Conservation (phyloP, 345 rosid genomes). For the Psidium guajava region DNA sequence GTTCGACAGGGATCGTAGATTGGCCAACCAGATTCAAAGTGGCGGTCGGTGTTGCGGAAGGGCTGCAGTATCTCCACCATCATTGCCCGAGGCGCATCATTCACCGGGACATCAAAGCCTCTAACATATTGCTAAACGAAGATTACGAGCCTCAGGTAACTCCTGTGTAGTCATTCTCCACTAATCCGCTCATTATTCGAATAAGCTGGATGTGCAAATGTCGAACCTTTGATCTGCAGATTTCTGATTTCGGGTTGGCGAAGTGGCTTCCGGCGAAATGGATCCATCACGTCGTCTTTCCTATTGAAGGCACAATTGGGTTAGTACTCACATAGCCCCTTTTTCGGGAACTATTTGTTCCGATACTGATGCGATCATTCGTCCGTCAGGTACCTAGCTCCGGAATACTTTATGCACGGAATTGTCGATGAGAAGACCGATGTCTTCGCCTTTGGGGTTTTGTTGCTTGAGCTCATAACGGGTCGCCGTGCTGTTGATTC, state of each 20-base stretch:
- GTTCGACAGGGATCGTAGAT: slow-evolving; percentile 31
- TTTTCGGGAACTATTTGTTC: background rate
- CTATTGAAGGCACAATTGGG: slow-evolving; percentile 97
- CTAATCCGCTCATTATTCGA: background rate
- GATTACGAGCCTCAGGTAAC: slow-evolving; percentile 74
- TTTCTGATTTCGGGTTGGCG: slow-evolving; percentile 79
- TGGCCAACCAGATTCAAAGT: slow-evolving; percentile 74
- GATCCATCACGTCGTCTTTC: slow-evolving; percentile 72
- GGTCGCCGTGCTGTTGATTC: slow-evolving; percentile 88
- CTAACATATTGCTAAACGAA: slow-evolving; percentile 67
- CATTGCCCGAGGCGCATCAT: slow-evolving; percentile 78
- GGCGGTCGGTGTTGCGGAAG: slow-evolving; percentile 66
- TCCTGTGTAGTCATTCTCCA: background rate
- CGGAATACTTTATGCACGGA: slow-evolving; percentile 96
- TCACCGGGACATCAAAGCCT: slow-evolving; percentile 89
- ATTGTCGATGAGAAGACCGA: slow-evolving; percentile 78
- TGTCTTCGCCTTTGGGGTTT: slow-evolving; percentile 76
- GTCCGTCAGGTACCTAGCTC: slow-evolving; percentile 66
- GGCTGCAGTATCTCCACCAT: slow-evolving; percentile 77
- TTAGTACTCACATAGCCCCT: slow-evolving; percentile 7
- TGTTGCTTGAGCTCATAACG: slow-evolving; percentile 74
- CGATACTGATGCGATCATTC: background rate
- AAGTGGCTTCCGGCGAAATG: slow-evolving; percentile 97
- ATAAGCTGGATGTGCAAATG: background rate
- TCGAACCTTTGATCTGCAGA: slow-evolving; percentile 16